Conservation (phyloP, 306 rosid species). For the Luffa acutangula region DNA sequence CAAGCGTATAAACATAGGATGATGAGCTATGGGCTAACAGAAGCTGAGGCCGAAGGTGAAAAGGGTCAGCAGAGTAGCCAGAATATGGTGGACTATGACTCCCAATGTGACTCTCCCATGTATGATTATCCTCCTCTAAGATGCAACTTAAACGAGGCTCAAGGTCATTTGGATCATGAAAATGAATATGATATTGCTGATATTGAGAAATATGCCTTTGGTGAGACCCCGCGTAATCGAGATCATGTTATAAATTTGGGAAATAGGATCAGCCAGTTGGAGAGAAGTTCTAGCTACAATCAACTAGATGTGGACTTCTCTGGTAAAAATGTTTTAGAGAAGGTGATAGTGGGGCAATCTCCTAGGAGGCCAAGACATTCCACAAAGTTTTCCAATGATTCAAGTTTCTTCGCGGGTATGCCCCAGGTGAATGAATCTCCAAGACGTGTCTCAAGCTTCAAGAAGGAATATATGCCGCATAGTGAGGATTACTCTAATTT, state of each 20-base stretch:
- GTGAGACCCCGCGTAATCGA: slow-evolving; percentile 58
- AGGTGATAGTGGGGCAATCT: slow-evolving; percentile 78
- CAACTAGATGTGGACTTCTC: slow-evolving; percentile 51
- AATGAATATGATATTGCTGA: slow-evolving; percentile 50
- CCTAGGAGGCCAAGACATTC: slow-evolving; percentile 46
- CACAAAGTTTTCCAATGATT: slow-evolving; percentile 50
- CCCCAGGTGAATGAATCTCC: slow-evolving; percentile 60
- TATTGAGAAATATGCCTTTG: slow-evolving; percentile 82
- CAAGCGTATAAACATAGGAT: slow-evolving; percentile 88
- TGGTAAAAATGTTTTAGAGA: slow-evolving; percentile 51
- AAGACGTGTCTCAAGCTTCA: slow-evolving; percentile 27
- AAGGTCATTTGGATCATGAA: slow-evolving; percentile 34
- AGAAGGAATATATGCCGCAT: slow-evolving; percentile 48
- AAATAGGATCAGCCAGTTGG: slow-evolving; percentile 72
- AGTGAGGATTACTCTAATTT: slow-evolving; percentile 46
- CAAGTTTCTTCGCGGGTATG: slow-evolving; percentile 28
- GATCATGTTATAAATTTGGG: slow-evolving; percentile 64
- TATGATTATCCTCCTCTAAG: slow-evolving; percentile 79
- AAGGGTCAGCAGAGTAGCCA: slow-evolving; percentile 10
- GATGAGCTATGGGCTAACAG: slow-evolving; percentile 80
- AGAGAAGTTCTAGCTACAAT: slow-evolving; percentile 48
- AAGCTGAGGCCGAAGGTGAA: slow-evolving; percentile 60
- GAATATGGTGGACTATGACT: slow-evolving; percentile 28
- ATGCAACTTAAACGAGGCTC: slow-evolving; percentile 49
- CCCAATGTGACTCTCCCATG: slow-evolving; percentile 42